These are phyloP conservation scores for Alloteropsis angusta DNA, from an alignment of 202 grass and related monocot genomes.

Conservation along the genomic window DNA sequence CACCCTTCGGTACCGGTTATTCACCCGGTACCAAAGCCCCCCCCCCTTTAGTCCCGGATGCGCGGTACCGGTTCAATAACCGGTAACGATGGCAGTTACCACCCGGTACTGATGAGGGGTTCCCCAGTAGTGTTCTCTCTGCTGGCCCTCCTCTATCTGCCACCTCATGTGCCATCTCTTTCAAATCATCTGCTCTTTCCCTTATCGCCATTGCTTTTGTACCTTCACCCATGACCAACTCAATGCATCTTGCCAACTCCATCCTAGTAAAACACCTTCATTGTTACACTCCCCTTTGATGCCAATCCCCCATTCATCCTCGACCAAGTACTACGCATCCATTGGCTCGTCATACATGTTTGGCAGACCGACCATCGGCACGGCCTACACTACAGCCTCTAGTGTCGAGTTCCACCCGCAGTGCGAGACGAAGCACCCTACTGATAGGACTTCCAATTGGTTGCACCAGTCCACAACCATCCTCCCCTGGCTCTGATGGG, in stretches of 20 bases:
- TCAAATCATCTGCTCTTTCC: not conserved
- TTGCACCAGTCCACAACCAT: slow-evolving; percentile 49
- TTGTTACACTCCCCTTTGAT: not conserved
- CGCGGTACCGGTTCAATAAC: too few relatives aligned
- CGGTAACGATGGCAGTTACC: too few relatives aligned
- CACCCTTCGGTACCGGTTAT: too few relatives aligned
- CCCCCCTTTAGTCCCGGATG: too few relatives aligned
- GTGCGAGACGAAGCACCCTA: slow-evolving; percentile 42
- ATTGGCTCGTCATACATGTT: not conserved
- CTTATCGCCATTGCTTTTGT: not conserved
- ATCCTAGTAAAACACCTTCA: not conserved
- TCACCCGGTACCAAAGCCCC: too few relatives aligned
- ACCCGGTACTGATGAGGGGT: too few relatives aligned
- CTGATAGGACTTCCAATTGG: slow-evolving; percentile 34
- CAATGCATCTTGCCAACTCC: slow-evolving; percentile 7
- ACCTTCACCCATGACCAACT: not conserved
- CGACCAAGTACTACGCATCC: not conserved
- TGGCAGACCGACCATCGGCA: not conserved
- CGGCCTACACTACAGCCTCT: not conserved
- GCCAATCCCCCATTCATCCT: slow-evolving; percentile 9
- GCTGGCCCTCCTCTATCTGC: not conserved
- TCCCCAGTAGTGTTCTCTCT: too few relatives aligned
- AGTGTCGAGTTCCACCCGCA: slow-evolving; percentile 34
- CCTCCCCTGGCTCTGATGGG: not conserved
- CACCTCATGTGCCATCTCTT: not conserved